These are phyloP conservation scores for Detonula confervacea DNA, from an alignment of 352 stramenopile species.

Conservation along the genomic window DNA sequence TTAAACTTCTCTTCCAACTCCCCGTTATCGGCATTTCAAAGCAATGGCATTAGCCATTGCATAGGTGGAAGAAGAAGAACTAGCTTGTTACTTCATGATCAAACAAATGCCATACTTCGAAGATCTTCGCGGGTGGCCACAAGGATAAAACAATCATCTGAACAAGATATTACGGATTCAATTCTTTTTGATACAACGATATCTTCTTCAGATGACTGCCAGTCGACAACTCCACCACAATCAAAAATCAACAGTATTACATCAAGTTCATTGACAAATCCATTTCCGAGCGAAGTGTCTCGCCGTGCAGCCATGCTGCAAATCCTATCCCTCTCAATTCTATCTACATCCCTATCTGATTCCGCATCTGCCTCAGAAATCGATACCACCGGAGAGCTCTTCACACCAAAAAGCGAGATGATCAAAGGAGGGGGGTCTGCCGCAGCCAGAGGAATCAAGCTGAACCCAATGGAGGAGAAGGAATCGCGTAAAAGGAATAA, in stretches of 20 bases:
- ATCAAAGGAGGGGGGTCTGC: constrained; percentile 64
- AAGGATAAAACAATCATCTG: too few species aligned
- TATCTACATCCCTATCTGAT: constrained; percentile 8
- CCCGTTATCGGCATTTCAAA: constrained; percentile 7
- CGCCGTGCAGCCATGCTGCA: constrained; percentile 25
- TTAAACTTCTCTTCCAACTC: constrained; percentile 5
- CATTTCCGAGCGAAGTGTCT: constrained; percentile 22
- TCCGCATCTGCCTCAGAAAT: constrained; percentile 67
- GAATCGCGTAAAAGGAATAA: constrained; percentile 21
- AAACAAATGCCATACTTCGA: not conserved
- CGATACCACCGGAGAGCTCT: constrained; percentile 73
- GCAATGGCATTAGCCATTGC: not conserved
- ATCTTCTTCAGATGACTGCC: too few species aligned
- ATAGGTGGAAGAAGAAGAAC: constrained; percentile 4
- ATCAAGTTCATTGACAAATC: not conserved
- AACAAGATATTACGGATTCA: too few species aligned
- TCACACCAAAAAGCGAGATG: constrained; percentile 80
- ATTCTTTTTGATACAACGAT: too few species aligned
- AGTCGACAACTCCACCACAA: constrained; percentile 1
- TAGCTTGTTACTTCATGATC: constrained; percentile 4
- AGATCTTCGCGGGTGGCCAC: too few species aligned
- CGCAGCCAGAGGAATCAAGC: constrained; percentile 58
- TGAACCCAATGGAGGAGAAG: constrained; percentile 30
- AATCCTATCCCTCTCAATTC: constrained; percentile 27
- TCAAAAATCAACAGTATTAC: not conserved